Evolutionary conservation across 305 asterid genomes (phyloP), one percentile per base, ranked within the genome.

Genomic region (Stenogyne calaminthoides): DNA sequence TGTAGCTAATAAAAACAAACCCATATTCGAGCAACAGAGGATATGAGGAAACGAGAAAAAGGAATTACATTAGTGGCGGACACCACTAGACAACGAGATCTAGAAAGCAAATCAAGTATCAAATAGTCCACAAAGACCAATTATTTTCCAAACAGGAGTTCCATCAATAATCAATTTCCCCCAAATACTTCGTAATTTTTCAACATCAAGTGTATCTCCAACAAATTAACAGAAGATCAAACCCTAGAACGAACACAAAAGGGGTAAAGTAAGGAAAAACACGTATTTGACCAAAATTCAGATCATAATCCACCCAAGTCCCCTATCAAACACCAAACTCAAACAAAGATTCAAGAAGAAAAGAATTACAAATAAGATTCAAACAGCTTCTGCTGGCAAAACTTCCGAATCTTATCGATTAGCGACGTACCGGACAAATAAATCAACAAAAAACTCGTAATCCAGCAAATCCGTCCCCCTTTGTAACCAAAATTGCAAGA

Each of bases 21-120:
- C 44, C 27, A 54, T 60, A 25, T 25, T 58, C 40, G 60, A 37
- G 36, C 15, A 10, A n/a, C 39, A 32, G 36, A 58, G 19, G 16
- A 36, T 5, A 19, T 42, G 20, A 67, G 4, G 11, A 49, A 15
- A 49, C 56, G 10, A 11, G 18, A 51, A 8, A 12, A 56, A 32
- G 27, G 4, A 32, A 15, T 7, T 14, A 58, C 52, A 9, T 19
- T 10, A 11, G 9, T 6, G 34, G 16, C n/a, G 5, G 27, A 70
- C 37, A 16, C 44, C 59, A 55, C 6, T 9, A 63, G 73, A 72
- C 34, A 42, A 55, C 72, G 61, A 67, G 86, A 82, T 82, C 84
- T 77, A 80, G 54, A 39, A 69, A 70, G 63, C 10, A 73, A 52
- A 54, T 12, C 73, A 70, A 32, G 39, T 14, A 56, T 56, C 37